Evolutionary conservation across 1,139 yeast species (phyloP).

Genomic region (Kodamaea arcana): DNA sequence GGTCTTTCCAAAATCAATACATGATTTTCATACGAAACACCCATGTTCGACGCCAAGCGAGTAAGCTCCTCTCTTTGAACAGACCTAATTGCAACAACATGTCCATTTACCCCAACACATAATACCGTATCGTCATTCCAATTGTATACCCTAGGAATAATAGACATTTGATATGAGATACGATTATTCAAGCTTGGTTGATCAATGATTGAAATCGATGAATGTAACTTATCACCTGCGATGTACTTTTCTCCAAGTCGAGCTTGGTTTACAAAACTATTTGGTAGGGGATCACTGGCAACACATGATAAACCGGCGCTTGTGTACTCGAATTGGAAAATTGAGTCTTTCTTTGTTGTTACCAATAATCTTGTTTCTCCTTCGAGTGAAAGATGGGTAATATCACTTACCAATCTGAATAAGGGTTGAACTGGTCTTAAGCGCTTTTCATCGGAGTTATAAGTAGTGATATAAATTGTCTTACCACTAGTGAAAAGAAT

Average conservation of each 20-base stretch:
- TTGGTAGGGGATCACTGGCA: slow-evolving; percentile 34
- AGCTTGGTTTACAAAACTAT: slow-evolving; percentile 38
- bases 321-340: slow-evolving; percentile 21
- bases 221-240: slow-evolving; percentile 41
- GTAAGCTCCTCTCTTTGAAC: slow-evolving; percentile 14
- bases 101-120: slow-evolving; percentile 50
- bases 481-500: slow-evolving; percentile 35
- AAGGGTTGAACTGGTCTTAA: slow-evolving; percentile 28
- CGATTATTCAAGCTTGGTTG: slow-evolving; percentile 8
- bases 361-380: slow-evolving; percentile 19
- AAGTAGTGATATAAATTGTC: slow-evolving; percentile 33
- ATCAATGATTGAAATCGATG: slow-evolving; percentile 30
- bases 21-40: slow-evolving; percentile 7
- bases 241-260: slow-evolving; percentile 23
- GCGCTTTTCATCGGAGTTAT: slow-evolving; percentile 34
- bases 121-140: slow-evolving; percentile 18
- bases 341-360: slow-evolving; percentile 41
- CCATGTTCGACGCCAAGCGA: slow-evolving; percentile 8
- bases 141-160: slow-evolving; percentile 40
- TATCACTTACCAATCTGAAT: slow-evolving; percentile 33
- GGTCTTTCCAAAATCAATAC: slow-evolving; percentile 30
- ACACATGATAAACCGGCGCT: slow-evolving; percentile 13
- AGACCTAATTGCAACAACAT: slow-evolving; percentile 28
- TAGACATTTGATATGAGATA: slow-evolving; percentile 24
- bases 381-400: slow-evolving; percentile 29